Evolutionary conservation across 2,329 filamentous ascomycete genomes (phyloP).

Genomic region (Penicillium digitatum): DNA sequence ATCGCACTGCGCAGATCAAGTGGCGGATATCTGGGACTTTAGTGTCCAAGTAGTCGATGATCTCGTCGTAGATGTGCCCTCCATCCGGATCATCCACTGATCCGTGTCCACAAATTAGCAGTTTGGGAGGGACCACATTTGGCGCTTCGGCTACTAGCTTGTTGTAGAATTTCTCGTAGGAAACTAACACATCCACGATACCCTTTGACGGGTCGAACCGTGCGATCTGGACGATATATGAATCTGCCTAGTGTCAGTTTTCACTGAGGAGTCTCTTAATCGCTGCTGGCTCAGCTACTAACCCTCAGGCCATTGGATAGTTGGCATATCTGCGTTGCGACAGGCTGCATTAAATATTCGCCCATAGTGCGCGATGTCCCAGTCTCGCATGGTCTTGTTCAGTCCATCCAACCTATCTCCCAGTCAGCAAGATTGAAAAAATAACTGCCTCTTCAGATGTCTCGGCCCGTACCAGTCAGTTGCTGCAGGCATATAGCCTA

Average conservation of each 20-base stretch:
- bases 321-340: conserved; percentile 53
- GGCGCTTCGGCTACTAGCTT: conserved; percentile 51
- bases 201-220: conserved; percentile 82
- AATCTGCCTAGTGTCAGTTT: conserved; percentile 51
- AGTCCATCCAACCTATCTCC: conserved; percentile 64
- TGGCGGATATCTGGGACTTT: conserved; percentile 59
- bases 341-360: conserved; percentile 65
- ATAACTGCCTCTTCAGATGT: neutral
- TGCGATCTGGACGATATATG: conserved; percentile 76
- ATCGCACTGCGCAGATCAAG: conserved; percentile 70
- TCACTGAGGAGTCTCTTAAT: conserved; percentile 27
- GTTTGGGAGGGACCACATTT: conserved; percentile 59
- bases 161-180: conserved; percentile 67
- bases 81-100: conserved; percentile 79
- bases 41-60: conserved; percentile 62
- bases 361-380: conserved; percentile 69
- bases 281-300: neutral
- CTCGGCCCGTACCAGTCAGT: conserved; percentile 65
- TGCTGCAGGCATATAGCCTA: conserved; percentile 73
- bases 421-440: conserved; percentile 19
- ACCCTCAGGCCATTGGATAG: conserved; percentile 40
- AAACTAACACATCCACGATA: conserved; percentile 70
- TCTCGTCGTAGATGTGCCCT: conserved; percentile 66
- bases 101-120: conserved; percentile 73
- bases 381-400: conserved; percentile 68